A percentile compares a stretch with the other conserved stretches of the same genome.
These are phyloP conservation scores for Chaetothyriales sp. DNA, from an alignment of 2,329 filamentous ascomycete genomes.

Conservation along the genomic window DNA sequence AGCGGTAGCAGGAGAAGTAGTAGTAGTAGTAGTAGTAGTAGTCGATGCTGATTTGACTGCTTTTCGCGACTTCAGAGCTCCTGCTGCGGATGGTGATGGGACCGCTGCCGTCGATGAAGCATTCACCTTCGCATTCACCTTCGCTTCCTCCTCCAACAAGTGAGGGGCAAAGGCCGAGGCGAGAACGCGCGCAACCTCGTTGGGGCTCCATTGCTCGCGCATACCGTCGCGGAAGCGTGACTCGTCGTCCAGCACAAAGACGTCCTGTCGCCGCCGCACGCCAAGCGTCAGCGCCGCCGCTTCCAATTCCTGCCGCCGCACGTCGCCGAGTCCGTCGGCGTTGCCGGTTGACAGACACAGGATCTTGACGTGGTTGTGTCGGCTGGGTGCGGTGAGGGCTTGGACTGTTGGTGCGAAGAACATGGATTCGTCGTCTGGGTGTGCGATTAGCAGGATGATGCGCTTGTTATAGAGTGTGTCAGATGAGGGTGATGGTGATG, in stretches of 20 bases:
- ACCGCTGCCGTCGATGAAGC: background rate
- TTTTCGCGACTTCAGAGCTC: slow-evolving; percentile 6
- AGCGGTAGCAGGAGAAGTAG: no score
- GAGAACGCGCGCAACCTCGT: slow-evolving; percentile 55
- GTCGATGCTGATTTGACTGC: background rate
- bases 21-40: slow-evolving; percentile 6
- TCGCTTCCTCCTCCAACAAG: slow-evolving; percentile 23
- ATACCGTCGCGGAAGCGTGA: slow-evolving; percentile 77
- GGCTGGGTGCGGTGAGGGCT: slow-evolving; percentile 61
- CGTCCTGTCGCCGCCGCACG: slow-evolving; percentile 57
- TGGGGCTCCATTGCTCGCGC: slow-evolving; percentile 59
- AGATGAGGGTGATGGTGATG: slow-evolving; percentile 16
- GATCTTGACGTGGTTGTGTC: slow-evolving; percentile 86
- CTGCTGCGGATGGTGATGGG: slow-evolving; percentile 2
- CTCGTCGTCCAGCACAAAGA: slow-evolving; percentile 69
- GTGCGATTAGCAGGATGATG: slow-evolving; percentile 83
- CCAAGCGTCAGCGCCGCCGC: slow-evolving; percentile 67
- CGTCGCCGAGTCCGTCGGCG: slow-evolving; percentile 72
- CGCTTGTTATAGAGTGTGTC: slow-evolving; percentile 56
- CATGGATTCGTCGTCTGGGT: slow-evolving; percentile 98
- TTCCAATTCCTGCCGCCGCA: slow-evolving; percentile 66
- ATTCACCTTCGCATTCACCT: slow-evolving; percentile 10
- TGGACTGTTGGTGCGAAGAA: slow-evolving; percentile 88
- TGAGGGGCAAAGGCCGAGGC: slow-evolving; percentile 58
- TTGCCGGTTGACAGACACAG: slow-evolving; percentile 79